Conservation (phyloP, 805 yeast genomes). For the Lipomyces spencermartinsiae region DNA sequence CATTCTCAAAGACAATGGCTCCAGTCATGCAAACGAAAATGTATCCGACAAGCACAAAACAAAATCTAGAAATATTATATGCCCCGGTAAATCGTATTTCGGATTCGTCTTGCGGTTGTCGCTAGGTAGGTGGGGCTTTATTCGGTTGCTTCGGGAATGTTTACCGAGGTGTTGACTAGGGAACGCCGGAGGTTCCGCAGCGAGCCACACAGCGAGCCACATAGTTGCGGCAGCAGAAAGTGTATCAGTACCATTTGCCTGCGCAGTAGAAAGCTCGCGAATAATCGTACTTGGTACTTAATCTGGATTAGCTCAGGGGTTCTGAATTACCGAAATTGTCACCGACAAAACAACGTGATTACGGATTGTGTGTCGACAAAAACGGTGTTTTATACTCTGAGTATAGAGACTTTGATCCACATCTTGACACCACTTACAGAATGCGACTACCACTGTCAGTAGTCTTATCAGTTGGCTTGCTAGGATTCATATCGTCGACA, state of each 20-base stretch:
- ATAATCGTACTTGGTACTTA: neutral
- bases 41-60: neutral
- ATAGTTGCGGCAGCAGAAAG: neutral
- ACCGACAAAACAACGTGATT: neutral
- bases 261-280: neutral
- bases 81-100: neutral
- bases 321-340: neutral
- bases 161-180: too few relatives aligned
- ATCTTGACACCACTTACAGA: neutral
- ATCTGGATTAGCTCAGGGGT: neutral
- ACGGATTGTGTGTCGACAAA: neutral
- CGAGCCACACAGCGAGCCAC: too few relatives aligned
- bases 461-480: neutral
- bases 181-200: too few relatives aligned
- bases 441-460: neutral
- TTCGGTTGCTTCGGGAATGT: too few relatives aligned
- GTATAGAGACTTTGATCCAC: too few relatives aligned
- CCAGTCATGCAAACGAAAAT: neutral
- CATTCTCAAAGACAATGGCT: neutral
- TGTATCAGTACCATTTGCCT: neutral
- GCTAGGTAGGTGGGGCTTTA: too few relatives aligned
- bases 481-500: neutral
- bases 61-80: neutral
- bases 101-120: too few relatives aligned
- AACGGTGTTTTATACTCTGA: neutral